A percentile compares a stretch with the other conserved stretches of the same genome.
Evolutionary conservation across 225 moss, liverwort and hornwort species (phyloP).

Genomic region (Bryum argenteum): DNA sequence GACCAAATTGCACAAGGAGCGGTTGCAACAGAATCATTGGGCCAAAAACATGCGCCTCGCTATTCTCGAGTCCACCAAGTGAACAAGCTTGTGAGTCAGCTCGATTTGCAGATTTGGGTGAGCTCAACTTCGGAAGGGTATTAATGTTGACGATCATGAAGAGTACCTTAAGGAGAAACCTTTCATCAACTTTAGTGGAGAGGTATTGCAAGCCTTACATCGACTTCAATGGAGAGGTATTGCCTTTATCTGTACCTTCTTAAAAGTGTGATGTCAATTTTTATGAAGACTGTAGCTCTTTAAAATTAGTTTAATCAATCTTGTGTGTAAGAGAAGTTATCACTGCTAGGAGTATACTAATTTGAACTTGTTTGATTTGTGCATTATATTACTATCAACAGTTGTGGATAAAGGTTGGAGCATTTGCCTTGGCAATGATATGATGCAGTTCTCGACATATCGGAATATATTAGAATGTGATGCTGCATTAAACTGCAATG

Average conservation of each 20-base stretch:
- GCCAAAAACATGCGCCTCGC: constrained; percentile 94
- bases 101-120: background rate
- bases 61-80: constrained; percentile 73
- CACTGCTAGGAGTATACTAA: background rate
- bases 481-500: constrained; percentile 5
- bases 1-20: constrained; percentile 85
- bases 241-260: constrained; percentile 5
- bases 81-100: constrained; percentile 68
- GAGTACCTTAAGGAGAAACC: background rate
- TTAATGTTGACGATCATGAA: background rate
- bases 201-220: constrained; percentile 89
- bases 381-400: background rate
- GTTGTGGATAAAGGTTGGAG: constrained; percentile 23
- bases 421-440: constrained; percentile 11
- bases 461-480: background rate
- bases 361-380: constrained; percentile 10
- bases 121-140: background rate
- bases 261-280: background rate
- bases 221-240: constrained; percentile 89
- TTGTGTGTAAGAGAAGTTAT: constrained; percentile 7
- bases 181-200: constrained; percentile 45
- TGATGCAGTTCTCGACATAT: constrained; percentile 13
- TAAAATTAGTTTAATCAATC: constrained; percentile 6
- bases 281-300: constrained; percentile 6
- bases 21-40: constrained; percentile 90